Base-by-base conservation (phyloP, 1,284 basidiomycete species). In the Vanrija sp. region DNA sequence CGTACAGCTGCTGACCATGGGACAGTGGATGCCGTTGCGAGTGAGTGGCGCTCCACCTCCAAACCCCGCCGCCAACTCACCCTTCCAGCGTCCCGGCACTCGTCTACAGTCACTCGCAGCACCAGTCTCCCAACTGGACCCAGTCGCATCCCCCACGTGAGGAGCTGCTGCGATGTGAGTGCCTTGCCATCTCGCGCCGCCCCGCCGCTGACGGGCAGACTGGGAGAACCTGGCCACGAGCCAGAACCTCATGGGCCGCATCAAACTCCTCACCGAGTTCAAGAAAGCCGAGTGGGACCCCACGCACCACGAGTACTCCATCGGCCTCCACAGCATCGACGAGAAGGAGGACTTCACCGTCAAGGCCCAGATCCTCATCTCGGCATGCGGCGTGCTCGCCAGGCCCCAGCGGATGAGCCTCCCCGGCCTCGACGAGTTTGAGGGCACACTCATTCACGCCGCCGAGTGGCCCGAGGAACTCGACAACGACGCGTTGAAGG, bases 321-420 rank as follows among this genome's bases (percentile, higher is more conserved):
- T 50, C 22, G 35, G 20, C 7, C 19, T 35, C 4, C 49, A 22
- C 42, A 43, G 51, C 22, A 14, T 37, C 24, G 45, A 24, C n/a
- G 44, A 39, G 7, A 38, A 22, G 10, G 48, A 54, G n/a, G 19
- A 35, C 5, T 41, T 48, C 9, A 22, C 38, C 14, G 27, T 45
- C 16, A 39, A 25, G 1, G 54, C 54, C 41, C 43, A 50, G n/a
- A 46, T 64, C 25, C 48, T 67, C 41, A 53, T 67, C 25, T 60
- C 59, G n/a, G 56, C 58, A 22, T 57, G 60, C 27, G 66, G 66
- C 16, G 64, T 59, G 14, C 65, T 67, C 48, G 60, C 57, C 20
- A 49, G 44, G 14, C 66, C 66, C 8, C 39, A 54, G 19, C 45
- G 47, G 3, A 59, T 61, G 18, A 51, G 49, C 12, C 54, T 64